A percentile compares a stretch with the other conserved stretches of the same genome.
Conservation (phyloP, 805 yeast species). For the Pichia deserticola region DNA sequence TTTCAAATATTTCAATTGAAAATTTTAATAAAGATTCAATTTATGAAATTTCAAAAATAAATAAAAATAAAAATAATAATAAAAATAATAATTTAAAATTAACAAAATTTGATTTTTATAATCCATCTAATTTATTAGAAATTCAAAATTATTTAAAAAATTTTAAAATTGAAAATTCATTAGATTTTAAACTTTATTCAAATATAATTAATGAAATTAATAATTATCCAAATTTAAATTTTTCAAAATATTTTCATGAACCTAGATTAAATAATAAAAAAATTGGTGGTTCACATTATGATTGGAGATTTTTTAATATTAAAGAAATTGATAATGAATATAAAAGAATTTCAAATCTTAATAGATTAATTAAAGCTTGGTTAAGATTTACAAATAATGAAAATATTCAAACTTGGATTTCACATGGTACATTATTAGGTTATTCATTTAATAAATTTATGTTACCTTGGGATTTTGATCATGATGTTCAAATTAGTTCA, state of each 20-base stretch:
- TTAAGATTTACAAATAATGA: slow-evolving; percentile 38
- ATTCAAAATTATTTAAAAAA: neutral
- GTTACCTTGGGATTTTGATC: slow-evolving; percentile 55
- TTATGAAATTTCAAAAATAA: slow-evolving; percentile 1
- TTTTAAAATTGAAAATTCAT: neutral
- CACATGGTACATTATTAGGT: slow-evolving; percentile 55
- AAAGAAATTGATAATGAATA: slow-evolving; percentile 12
- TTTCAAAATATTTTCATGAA: slow-evolving; percentile 35
- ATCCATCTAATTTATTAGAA: neutral
- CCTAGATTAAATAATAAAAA: slow-evolving; percentile 19
- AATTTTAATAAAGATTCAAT: neutral
- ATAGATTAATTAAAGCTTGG: slow-evolving; percentile 46
- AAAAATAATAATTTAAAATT: neutral
- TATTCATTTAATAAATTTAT: slow-evolving; percentile 52
- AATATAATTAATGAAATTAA: slow-evolving; percentile 1
- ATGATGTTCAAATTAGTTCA: slow-evolving; percentile 53
- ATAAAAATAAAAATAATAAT: neutral
- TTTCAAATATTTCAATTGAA: neutral
- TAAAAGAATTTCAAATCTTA: slow-evolving; percentile 29
- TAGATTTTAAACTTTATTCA: slow-evolving; percentile 10
- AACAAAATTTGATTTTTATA: neutral
- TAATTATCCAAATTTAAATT: slow-evolving; percentile 2
- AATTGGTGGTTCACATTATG: slow-evolving; percentile 35
- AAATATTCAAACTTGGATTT: slow-evolving; percentile 49
- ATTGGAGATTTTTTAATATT: slow-evolving; percentile 37